These are phyloP conservation scores for Hymenoscyphus salicellus DNA, from an alignment of 2,329 filamentous ascomycete species.

Conservation along the genomic window DNA sequence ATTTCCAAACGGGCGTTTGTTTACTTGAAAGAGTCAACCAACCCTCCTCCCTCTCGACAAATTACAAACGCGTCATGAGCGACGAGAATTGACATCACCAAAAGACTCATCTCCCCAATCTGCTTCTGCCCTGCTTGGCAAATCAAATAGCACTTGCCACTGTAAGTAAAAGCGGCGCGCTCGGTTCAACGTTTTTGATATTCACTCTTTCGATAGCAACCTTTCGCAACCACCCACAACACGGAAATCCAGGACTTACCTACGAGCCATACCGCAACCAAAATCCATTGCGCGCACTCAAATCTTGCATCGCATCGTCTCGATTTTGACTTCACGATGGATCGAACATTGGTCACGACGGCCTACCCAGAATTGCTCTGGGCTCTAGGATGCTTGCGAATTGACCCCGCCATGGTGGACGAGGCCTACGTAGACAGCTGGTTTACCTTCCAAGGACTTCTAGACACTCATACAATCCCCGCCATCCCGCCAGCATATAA, in stretches of 20 bases:
- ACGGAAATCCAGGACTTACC: neutral
- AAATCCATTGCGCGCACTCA: neutral
- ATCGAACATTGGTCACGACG: neutral
- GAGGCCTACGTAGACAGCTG: neutral
- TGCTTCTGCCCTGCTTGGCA: neutral
- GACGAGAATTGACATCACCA: neutral
- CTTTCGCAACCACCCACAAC: neutral
- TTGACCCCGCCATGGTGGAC: neutral
- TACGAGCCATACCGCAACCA: neutral
- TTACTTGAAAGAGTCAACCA: neutral
- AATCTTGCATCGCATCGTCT: neutral
- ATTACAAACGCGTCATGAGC: neutral
- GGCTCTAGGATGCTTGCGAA: neutral
- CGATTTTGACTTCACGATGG: neutral
- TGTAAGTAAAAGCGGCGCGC: neutral
- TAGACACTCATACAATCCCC: constrained; percentile 14
- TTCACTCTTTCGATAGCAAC: neutral
- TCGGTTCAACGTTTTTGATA: neutral
- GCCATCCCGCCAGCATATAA: constrained; percentile 24
- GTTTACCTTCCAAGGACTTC: neutral
- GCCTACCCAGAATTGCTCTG: neutral
- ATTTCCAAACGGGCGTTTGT: neutral
- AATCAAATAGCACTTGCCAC: neutral
- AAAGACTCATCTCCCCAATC: neutral
- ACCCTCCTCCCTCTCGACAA: neutral